Base-by-base conservation (phyloP, 768 basidiomycete species). In the Kondoa malvinella region DNA sequence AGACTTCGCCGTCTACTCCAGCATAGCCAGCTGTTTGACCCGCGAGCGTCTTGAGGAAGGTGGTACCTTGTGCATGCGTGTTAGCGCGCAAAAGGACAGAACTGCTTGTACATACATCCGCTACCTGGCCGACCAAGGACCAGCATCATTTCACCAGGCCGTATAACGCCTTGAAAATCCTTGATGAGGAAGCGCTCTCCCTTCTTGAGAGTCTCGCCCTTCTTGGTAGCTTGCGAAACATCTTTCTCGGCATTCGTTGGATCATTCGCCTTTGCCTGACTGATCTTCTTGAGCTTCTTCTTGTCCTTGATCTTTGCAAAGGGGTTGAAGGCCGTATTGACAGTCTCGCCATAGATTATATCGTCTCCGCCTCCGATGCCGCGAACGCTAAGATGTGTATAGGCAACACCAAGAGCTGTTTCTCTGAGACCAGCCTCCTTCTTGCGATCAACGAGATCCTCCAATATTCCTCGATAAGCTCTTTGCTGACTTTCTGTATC, bases 1-100 rank as follows among this genome's bases (percentile, higher is more conserved):
- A 14, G 30, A 60, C 30, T 8, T 60, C 58, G 12, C 58, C 58
- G 30, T 60, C 58, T 4, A 60, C 25, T 25, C 58, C 58, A 14
- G 58, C 58, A 31, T 60, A 60, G 58, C 25, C 58, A 25, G 58
- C 30, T 8, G 58, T 60, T 14, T 26, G 58, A 8, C 58, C 58
- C 8, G 58, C 58, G 12, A 60, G n/a, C 58, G 58, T 60, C 27
- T 60, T 60, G 58, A 60, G 58, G 25, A 60, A 31, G 15, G 58
- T 14, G n/a, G 58, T 60, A 25, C n/a, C n/a, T n/a, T n/a, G n/a
- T n/a, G 50, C 25, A 25, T 25, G 15, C 50, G 50, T 14, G 25
- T 25, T 25, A 56, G 50, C 15, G 14, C 50, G 14, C 14, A 56
- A 56, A 14, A 56, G 50, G 25, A 14, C 15, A 14, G 15, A 56